These are phyloP conservation scores for Globisporangium mamillatum DNA, from an alignment of 352 stramenopile genomes.

Conservation along the genomic window DNA sequence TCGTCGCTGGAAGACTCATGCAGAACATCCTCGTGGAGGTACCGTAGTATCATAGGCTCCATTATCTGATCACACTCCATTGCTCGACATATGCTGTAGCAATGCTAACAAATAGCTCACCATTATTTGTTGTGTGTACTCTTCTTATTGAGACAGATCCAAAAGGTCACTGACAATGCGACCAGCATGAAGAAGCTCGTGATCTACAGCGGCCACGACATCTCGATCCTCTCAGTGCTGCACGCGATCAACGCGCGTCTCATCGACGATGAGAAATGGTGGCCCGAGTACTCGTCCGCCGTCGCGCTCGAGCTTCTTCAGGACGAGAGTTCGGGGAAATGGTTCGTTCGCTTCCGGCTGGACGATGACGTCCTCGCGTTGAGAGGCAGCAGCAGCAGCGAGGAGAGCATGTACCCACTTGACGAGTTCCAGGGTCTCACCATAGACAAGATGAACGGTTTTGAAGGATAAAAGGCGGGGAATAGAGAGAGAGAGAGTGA, in stretches of 20 bases:
- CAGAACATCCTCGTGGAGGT: slow-evolving; percentile 57
- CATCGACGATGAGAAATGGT: slow-evolving; percentile 48
- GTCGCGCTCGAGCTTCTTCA: slow-evolving; percentile 71
- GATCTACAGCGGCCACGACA: slow-evolving; percentile 82
- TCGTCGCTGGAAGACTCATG: slow-evolving; percentile 63
- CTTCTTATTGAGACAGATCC: slow-evolving; percentile 28
- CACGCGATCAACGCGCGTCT: slow-evolving; percentile 51
- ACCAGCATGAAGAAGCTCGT: slow-evolving; percentile 51
- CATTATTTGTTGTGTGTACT: background rate
- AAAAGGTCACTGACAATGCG: slow-evolving; percentile 31
- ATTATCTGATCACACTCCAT: background rate
- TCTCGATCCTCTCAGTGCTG: slow-evolving; percentile 77
- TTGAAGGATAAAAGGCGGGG: background rate
- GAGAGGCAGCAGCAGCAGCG: slow-evolving; percentile 6
- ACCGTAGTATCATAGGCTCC: background rate
- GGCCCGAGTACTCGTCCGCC: slow-evolving; percentile 70
- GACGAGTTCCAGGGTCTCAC: slow-evolving; percentile 49
- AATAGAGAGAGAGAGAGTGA: background rate
- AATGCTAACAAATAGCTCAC: background rate
- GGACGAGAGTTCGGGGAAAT: slow-evolving; percentile 40
- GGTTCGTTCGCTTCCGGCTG: slow-evolving; percentile 55
- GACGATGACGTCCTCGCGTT: slow-evolving; percentile 43
- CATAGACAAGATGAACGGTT: slow-evolving; percentile 21
- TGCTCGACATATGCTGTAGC: background rate
- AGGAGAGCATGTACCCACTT: slow-evolving; percentile 22